These are phyloP conservation scores for Geranium brycei DNA, from an alignment of 345 rosid species.

Conservation along the genomic window DNA sequence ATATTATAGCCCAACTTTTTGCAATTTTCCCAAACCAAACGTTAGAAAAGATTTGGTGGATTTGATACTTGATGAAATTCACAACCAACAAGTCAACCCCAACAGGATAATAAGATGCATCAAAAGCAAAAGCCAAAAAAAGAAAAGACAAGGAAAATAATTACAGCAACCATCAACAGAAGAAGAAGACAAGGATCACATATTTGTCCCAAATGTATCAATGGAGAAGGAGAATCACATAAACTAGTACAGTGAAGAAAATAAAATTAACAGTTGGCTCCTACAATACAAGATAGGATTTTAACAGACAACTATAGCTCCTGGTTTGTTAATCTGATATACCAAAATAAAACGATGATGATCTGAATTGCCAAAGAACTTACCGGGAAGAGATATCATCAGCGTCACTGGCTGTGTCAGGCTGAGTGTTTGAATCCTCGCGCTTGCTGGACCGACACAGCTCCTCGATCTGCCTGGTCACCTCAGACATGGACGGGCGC, in stretches of 20 bases:
- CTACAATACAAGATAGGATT: slow-evolving; percentile 1
- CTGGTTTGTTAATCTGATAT: too few species aligned
- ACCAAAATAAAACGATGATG: too few species aligned
- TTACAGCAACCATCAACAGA: slow-evolving; percentile 29
- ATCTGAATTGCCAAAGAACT: slow-evolving; percentile 5
- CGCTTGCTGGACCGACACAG: slow-evolving; percentile 14
- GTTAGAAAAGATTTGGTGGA: too few species aligned
- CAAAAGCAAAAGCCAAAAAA: slow-evolving; percentile 28
- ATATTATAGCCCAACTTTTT: too few species aligned
- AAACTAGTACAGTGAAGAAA: slow-evolving; percentile 10
- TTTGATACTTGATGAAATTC: not conserved
- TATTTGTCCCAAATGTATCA: slow-evolving; percentile 15
- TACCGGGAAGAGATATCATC: slow-evolving; percentile 18
- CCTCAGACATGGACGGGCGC: slow-evolving; percentile 52
- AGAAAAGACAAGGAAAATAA: slow-evolving; percentile 26
- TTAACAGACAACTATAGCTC: too few species aligned
- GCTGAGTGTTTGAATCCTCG: slow-evolving; percentile 7
- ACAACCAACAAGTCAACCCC: slow-evolving; percentile 15
- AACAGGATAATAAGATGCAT: slow-evolving; percentile 25
- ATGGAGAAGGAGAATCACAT: not conserved
- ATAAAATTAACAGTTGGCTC: slow-evolving; percentile 10
- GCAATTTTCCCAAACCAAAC: too few species aligned
- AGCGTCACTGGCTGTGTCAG: slow-evolving; percentile 10
- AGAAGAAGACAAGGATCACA: slow-evolving; percentile 23
- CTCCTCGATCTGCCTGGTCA: slow-evolving; percentile 36